Conservation (phyloP, 805 yeast species). For the Pachysolen tannophilus region DNA sequence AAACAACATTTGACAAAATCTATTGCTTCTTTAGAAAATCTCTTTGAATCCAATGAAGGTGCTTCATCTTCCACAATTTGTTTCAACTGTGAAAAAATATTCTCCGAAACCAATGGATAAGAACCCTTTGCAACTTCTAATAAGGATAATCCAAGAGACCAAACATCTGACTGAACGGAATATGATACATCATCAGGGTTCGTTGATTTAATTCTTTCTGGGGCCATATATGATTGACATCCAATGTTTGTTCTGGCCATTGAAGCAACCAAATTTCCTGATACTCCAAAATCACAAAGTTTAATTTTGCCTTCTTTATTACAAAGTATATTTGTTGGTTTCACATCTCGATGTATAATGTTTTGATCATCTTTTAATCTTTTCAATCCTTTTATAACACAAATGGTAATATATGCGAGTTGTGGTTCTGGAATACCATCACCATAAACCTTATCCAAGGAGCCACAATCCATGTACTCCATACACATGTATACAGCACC, state of each 20-base stretch:
- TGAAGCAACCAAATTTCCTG: slow-evolving; percentile 91
- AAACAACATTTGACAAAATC: slow-evolving; percentile 73
- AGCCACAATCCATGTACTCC: slow-evolving; percentile 97
- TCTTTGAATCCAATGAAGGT: slow-evolving; percentile 60
- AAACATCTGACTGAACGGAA: slow-evolving; percentile 89
- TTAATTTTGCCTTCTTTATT: slow-evolving; percentile 76
- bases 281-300: slow-evolving; percentile 92
- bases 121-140: slow-evolving; percentile 84
- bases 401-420: slow-evolving; percentile 70
- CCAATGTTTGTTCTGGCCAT: slow-evolving; percentile 94
- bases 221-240: slow-evolving; percentile 98
- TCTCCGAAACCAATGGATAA: slow-evolving; percentile 96
- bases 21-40: slow-evolving; percentile 69
- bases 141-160: slow-evolving; percentile 87
- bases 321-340: slow-evolving; percentile 89
- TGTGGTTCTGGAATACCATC: slow-evolving; percentile 70
- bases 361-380: slow-evolving; percentile 84
- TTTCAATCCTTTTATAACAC: slow-evolving; percentile 74
- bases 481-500: slow-evolving; percentile 98
- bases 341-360: slow-evolving; percentile 93
- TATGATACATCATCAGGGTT: slow-evolving; percentile 74
- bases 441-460: slow-evolving; percentile 78
- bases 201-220: slow-evolving; percentile 78
- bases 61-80: slow-evolving; percentile 97
- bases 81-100: slow-evolving; percentile 84